A percentile compares a stretch with the other conserved stretches of the same genome.
phyloP scores from a whole-genome alignment of 2,329 filamentous ascomycete species.

The Talaromyces sp. region DNA sequence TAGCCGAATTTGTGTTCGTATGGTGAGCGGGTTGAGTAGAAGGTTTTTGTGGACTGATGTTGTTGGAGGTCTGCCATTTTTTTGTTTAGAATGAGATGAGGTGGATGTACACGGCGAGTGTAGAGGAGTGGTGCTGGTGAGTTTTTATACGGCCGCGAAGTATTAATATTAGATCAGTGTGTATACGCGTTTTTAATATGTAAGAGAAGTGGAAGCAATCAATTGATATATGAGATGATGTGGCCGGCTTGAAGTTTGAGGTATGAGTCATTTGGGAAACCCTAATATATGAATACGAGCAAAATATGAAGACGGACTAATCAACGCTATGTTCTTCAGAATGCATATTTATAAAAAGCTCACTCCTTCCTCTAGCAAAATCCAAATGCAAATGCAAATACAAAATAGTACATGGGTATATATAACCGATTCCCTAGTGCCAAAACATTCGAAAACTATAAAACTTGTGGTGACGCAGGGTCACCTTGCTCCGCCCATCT shows the following conservation, averaged over 20 bases:
- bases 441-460: not conserved
- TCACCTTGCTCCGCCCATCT: not conserved
- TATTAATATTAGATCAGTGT: not conserved
- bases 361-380: not conserved
- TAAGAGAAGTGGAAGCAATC: no score
- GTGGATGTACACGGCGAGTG: not conserved
- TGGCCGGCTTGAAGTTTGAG: not conserved
- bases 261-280: not conserved
- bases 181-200: no score
- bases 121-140: no score
- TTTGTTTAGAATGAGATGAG: not conserved
- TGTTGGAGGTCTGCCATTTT: not conserved
- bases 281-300: not conserved
- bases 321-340: not conserved
- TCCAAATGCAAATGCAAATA: not conserved
- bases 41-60: not conserved
- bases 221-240: not conserved
- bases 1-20: not conserved
- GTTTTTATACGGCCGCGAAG: no score
- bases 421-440: not conserved
- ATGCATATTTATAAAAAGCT: not conserved
- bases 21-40: not conserved
- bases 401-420: not conserved
- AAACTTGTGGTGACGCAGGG: not conserved
- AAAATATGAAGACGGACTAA: not conserved